Evolutionary conservation across 805 yeast genomes (phyloP).

Genomic region (Zygoascus tannicola): DNA sequence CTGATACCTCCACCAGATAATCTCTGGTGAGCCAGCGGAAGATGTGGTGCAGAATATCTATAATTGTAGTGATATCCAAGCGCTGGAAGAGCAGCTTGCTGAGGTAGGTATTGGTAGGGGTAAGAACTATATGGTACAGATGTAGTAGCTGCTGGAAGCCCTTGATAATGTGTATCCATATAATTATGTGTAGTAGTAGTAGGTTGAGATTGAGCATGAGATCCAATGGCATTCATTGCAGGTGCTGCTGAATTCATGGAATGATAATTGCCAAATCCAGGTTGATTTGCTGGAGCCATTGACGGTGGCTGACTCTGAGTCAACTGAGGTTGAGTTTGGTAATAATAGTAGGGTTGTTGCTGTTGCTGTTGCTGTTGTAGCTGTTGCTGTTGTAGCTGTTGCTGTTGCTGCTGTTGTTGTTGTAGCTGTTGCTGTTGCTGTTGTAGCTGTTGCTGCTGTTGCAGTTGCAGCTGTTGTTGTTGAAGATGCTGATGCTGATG

Average conservation of each 20-base stretch:
- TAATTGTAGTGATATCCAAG: background rate
- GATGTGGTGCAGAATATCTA: background rate
- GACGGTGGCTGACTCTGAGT: conserved; percentile 31
- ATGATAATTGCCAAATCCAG: background rate
- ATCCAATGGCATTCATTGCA: no score
- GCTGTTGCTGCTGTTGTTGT: conserved; percentile 13
- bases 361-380: conserved; percentile 10
- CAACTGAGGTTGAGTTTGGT: conserved; percentile 27
- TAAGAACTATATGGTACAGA: no score
- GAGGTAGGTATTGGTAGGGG: background rate
- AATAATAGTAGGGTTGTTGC: conserved; percentile 12
- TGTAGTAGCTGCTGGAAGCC: background rate
- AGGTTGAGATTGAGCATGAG: no score
- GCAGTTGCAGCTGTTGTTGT: conserved; percentile 13
- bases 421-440: conserved; percentile 10
- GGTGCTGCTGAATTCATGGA: no score
- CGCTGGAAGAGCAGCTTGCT: background rate
- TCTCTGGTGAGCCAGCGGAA: background rate
- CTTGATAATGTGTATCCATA: background rate
- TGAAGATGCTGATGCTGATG: conserved; percentile 3
- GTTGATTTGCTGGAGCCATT: conserved; percentile 2
- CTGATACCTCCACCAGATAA: background rate
- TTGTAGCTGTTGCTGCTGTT: conserved; percentile 8
- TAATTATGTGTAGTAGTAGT: no score
- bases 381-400: conserved; percentile 8